Evolutionary conservation across 2,329 filamentous ascomycete genomes (phyloP).

Genomic region (Penicillium vulpinum): DNA sequence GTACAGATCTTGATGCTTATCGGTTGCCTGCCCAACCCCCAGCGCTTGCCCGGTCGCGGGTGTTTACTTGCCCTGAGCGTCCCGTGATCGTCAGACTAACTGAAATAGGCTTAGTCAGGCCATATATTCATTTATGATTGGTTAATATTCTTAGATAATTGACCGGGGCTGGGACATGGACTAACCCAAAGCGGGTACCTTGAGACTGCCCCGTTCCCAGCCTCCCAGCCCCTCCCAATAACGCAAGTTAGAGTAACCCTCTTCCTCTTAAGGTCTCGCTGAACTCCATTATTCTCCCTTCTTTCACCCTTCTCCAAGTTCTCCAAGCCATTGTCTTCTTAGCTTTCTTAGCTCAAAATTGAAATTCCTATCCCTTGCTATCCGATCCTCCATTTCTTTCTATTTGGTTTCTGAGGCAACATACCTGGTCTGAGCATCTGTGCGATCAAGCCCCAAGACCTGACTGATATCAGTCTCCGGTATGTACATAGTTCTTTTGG

Average conservation of each 20-base stretch:
- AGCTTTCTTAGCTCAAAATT: not conserved
- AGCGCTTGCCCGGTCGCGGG: slow-evolving; percentile 14
- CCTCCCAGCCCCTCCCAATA: slow-evolving; percentile 25
- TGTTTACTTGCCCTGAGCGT: slow-evolving; percentile 28
- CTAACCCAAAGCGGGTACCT: slow-evolving; percentile 9
- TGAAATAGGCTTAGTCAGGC: not conserved
- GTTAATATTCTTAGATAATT: slow-evolving; percentile 14
- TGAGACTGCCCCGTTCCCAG: slow-evolving; percentile 25
- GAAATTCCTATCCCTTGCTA: not conserved
- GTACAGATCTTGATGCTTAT: slow-evolving; percentile 14
- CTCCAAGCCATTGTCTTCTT: slow-evolving; percentile 3
- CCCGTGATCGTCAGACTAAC: slow-evolving; percentile 22
- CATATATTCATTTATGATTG: slow-evolving; percentile 8
- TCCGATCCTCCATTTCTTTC: not conserved
- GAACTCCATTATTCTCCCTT: slow-evolving; percentile 13
- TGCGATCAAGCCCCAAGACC: not conserved
- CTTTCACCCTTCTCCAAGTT: slow-evolving; percentile 8
- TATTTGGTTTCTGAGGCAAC: slow-evolving; percentile 7
- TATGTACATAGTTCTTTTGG: slow-evolving; percentile 24
- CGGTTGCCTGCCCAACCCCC: slow-evolving; percentile 27
- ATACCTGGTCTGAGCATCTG: slow-evolving; percentile 5
- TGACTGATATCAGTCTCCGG: slow-evolving; percentile 17
- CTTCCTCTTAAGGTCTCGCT: slow-evolving; percentile 24
- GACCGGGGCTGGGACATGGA: slow-evolving; percentile 19
- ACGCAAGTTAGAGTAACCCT: slow-evolving; percentile 10